Conservation (phyloP, 805 yeast genomes). For the Candida broadrunensis region DNA sequence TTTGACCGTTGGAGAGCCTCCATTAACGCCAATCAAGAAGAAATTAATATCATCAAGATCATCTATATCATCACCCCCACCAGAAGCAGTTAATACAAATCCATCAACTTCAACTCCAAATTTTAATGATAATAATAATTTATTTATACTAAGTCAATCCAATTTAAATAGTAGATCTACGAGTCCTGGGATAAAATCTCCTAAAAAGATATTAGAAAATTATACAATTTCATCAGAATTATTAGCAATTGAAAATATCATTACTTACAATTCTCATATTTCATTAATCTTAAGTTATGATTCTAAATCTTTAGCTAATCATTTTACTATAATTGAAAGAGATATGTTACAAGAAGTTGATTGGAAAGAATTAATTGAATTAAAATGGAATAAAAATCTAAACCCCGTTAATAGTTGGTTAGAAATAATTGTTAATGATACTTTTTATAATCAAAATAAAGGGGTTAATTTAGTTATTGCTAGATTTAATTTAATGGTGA, state of each 20-base stretch:
- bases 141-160: not conserved
- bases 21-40: conserved; percentile 25
- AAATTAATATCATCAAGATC: not conserved
- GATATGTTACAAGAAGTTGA: conserved; percentile 84
- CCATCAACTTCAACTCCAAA: conserved; percentile 12
- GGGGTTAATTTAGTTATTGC: conserved; percentile 83
- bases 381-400: conserved; percentile 66
- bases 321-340: conserved; percentile 80
- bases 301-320: conserved; percentile 68
- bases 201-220: conserved; percentile 33
- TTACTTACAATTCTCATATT: conserved; percentile 57
- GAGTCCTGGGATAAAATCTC: conserved; percentile 13
- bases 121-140: conserved; percentile 2
- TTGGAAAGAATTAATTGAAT: conserved; percentile 84
- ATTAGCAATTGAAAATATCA: conserved; percentile 36
- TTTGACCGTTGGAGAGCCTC: conserved; percentile 22
- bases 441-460: conserved; percentile 42
- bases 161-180: not conserved
- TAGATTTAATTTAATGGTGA: conserved; percentile 82
- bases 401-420: conserved; percentile 82
- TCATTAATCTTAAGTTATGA: conserved; percentile 78
- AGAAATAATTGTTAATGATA: conserved; percentile 59
- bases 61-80: not conserved
- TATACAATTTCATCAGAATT: conserved; percentile 26
- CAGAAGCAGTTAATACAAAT: not conserved